phyloP scores from a whole-genome alignment of 2,329 filamentous ascomycete species.

The Alternaria sp. region DNA sequence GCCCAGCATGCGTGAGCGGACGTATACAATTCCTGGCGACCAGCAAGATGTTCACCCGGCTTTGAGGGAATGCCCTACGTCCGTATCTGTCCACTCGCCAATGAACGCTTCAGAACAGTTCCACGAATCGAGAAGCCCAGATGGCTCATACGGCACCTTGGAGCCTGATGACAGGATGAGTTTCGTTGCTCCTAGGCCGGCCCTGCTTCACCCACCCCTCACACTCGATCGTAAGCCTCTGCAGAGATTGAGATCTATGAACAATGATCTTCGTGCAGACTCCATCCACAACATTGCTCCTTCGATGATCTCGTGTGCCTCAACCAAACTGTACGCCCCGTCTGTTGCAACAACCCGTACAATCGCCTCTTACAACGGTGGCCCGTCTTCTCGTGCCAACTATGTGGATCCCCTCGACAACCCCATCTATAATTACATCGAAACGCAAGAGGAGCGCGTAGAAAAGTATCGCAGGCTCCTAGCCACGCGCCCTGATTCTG shows the following conservation, averaged over 20 bases:
- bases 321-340: neutral
- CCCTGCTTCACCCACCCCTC: neutral
- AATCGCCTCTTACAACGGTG: conserved; percentile 17
- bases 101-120: neutral
- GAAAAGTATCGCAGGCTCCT: conserved; percentile 15
- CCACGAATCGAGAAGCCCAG: neutral
- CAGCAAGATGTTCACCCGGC: conserved; percentile 7
- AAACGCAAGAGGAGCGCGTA: conserved; percentile 3
- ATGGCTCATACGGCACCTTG: neutral
- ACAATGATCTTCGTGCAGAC: neutral
- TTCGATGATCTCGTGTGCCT: neutral
- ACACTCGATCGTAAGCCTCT: neutral
- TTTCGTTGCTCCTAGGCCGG: neutral
- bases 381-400: conserved; percentile 1
- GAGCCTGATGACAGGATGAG: conserved; percentile 8
- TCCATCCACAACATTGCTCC: neutral
- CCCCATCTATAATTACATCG: conserved; percentile 10
- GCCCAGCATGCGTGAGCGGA: neutral
- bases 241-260: neutral
- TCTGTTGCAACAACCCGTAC: conserved; percentile 8
- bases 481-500: neutral
- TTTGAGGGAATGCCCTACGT: neutral
- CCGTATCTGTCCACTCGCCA: neutral
- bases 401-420: conserved; percentile 15
- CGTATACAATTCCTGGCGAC: neutral